Percentiles rank a stretch among this genome's conserved stretches.
Evolutionary conservation across 345 rosid genomes (phyloP).

Genomic region (Melaleuca quinquenervia): DNA sequence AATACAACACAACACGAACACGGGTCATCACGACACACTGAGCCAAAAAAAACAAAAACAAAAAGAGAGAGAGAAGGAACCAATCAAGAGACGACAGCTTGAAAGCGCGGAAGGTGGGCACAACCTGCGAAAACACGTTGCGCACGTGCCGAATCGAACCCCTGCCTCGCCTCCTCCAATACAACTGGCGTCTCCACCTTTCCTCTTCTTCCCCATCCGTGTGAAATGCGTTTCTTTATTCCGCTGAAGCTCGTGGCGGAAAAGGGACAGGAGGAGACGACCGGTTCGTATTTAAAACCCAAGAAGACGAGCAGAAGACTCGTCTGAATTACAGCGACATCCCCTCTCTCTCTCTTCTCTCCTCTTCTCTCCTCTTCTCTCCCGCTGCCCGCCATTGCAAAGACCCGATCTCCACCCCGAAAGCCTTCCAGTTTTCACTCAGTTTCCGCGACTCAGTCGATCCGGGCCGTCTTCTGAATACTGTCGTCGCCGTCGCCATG

Average conservation of each 20-base stretch:
- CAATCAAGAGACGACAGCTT: background rate
- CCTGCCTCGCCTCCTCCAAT: background rate
- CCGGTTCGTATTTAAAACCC: background rate
- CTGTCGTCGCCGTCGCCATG: background rate
- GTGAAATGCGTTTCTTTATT: background rate
- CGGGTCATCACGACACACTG: background rate
- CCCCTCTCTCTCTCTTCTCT: background rate
- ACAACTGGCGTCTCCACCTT: background rate
- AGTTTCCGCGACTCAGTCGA: background rate
- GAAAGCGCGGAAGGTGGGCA: background rate
- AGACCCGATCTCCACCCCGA: background rate
- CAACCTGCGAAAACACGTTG: background rate
- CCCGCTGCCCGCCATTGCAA: background rate
- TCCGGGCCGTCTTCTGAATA: background rate
- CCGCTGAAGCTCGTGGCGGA: background rate
- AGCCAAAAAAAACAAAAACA: background rate
- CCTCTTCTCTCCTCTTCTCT: too few relatives aligned
- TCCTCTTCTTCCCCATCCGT: background rate
- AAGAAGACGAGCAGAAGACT: background rate
- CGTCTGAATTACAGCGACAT: background rate
- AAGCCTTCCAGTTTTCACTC: background rate
- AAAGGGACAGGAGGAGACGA: background rate
- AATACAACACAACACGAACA: background rate
- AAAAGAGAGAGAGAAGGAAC: background rate
- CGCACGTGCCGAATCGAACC: background rate